These are phyloP conservation scores for Leccinum fibrillosum DNA, from an alignment of 768 basidiomycete genomes.

Conservation along the genomic window DNA sequence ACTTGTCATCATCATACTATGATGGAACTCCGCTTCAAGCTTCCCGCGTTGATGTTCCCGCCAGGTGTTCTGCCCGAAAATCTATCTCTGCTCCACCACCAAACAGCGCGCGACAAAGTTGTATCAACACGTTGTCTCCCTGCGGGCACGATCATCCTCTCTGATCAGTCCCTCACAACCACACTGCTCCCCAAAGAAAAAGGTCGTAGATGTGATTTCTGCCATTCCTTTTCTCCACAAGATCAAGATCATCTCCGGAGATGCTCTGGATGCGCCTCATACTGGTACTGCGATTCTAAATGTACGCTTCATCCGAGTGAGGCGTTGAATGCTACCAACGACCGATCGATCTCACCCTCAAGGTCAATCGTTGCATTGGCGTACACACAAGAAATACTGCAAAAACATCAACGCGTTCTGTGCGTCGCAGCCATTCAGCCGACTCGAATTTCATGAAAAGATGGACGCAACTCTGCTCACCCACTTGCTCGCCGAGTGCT, in stretches of 20 bases:
- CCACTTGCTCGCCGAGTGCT: constrained; percentile 49
- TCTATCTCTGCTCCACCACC: constrained; percentile 40
- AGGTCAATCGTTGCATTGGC: constrained; percentile 76
- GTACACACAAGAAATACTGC: constrained; percentile 66
- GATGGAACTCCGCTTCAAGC: neutral
- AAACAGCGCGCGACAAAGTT: constrained; percentile 49
- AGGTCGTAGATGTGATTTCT: constrained; percentile 64
- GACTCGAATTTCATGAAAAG: constrained; percentile 50
- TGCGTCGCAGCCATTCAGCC: constrained; percentile 44
- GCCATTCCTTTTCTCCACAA: constrained; percentile 39
- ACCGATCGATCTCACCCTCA: constrained; percentile 5
- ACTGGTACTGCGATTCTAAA: constrained; percentile 67
- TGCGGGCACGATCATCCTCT: constrained; percentile 50
- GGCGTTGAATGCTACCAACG: constrained; percentile 5
- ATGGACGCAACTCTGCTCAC: constrained; percentile 64
- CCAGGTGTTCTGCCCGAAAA: constrained; percentile 4
- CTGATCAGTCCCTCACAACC: constrained; percentile 42
- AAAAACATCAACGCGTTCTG: constrained; percentile 47
- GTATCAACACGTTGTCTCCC: constrained; percentile 37
- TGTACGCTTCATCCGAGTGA: constrained; percentile 44
- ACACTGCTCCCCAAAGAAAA: constrained; percentile 56
- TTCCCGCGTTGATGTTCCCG: constrained; percentile 4
- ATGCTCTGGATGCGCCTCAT: constrained; percentile 65
- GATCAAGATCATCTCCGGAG: constrained; percentile 38
- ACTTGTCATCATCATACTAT: neutral